phyloP scores from a whole-genome alignment of 169 alveolate genomes.

The Plasmodium malariae region DNA sequence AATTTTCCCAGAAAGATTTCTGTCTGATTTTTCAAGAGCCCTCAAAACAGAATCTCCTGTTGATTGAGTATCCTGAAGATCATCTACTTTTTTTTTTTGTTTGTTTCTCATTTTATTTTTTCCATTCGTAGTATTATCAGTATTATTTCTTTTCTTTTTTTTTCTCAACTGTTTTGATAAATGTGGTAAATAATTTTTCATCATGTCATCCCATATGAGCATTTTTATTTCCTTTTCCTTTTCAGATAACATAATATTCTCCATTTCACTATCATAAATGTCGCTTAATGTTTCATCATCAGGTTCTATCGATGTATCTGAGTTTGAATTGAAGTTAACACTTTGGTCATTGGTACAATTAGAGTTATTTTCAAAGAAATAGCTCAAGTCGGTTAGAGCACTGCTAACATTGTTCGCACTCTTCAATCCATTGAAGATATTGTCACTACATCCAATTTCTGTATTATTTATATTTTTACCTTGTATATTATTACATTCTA shows the following conservation, averaged over 20 bases:
- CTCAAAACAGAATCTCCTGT: conserved; percentile 70
- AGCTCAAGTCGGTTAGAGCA: conserved; percentile 52
- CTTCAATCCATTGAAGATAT: neutral
- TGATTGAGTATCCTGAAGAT: conserved; percentile 26
- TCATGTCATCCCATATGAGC: conserved; percentile 91
- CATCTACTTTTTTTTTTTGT: conserved; percentile 79
- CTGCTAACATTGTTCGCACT: conserved; percentile 3
- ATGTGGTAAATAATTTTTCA: conserved; percentile 87
- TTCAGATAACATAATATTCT: conserved; percentile 85
- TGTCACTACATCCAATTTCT: neutral
- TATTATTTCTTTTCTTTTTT: conserved; percentile 77
- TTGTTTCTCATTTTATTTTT: conserved; percentile 77
- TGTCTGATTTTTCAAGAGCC: conserved; percentile 70
- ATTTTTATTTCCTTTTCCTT: conserved; percentile 86
- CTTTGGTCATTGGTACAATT: conserved; percentile 25
- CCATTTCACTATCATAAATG: conserved; percentile 81
- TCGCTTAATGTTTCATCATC: conserved; percentile 78
- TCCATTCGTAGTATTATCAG: conserved; percentile 75
- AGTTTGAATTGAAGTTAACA: neutral
- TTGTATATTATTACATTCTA: conserved; percentile 9
- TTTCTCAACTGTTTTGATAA: conserved; percentile 84
- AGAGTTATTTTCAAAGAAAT: conserved; percentile 48
- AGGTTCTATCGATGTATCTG: conserved; percentile 14
- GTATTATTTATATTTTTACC: neutral
- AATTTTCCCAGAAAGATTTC: conserved; percentile 28